phyloP scores from a whole-genome alignment of 1,284 basidiomycete genomes.

The Trichosporon ovoides region DNA sequence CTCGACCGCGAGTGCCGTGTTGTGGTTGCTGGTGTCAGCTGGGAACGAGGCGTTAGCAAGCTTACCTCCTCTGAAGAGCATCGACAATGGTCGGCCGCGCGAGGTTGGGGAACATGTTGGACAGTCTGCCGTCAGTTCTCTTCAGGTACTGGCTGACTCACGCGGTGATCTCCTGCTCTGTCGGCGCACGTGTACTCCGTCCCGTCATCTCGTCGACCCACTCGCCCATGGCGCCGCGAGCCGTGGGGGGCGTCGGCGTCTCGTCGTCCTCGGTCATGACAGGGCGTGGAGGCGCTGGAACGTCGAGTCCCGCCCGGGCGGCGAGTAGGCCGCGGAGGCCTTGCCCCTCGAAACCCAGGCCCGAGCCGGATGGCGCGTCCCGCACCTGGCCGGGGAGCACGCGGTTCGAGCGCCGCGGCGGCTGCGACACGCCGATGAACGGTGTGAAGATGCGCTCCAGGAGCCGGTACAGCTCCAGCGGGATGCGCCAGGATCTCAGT shows the following conservation, averaged over 20 bases:
- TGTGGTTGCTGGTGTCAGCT: constrained; percentile 54
- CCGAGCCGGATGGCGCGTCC: constrained; percentile 10
- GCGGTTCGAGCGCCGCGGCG: constrained; percentile 56
- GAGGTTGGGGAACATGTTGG: constrained; percentile 75
- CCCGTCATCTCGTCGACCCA: constrained; percentile 77
- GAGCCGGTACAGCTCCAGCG: constrained; percentile 56
- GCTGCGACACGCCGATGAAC: constrained; percentile 59
- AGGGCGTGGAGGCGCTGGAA: constrained; percentile 10
- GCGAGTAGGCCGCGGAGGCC: constrained; percentile 39
- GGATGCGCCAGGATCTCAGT: constrained; percentile 68
- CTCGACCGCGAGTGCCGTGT: constrained; percentile 73
- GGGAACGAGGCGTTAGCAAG: constrained; percentile 12
- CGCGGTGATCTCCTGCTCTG: constrained; percentile 63
- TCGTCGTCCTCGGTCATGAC: not conserved
- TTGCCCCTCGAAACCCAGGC: constrained; percentile 1
- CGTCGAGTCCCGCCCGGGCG: constrained; percentile 16
- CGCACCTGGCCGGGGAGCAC: constrained; percentile 56
- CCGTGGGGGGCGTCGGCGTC: constrained; percentile 8
- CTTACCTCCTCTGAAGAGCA: constrained; percentile 74
- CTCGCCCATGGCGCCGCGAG: constrained; percentile 61
- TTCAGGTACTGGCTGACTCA: constrained; percentile 27
- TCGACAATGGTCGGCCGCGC: constrained; percentile 67
- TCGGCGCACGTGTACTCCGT: constrained; percentile 59
- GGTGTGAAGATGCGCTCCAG: constrained; percentile 57
- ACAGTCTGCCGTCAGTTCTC: constrained; percentile 52